phyloP scores from a whole-genome alignment of 805 yeast species.

The Brettanomyces sp. region DNA sequence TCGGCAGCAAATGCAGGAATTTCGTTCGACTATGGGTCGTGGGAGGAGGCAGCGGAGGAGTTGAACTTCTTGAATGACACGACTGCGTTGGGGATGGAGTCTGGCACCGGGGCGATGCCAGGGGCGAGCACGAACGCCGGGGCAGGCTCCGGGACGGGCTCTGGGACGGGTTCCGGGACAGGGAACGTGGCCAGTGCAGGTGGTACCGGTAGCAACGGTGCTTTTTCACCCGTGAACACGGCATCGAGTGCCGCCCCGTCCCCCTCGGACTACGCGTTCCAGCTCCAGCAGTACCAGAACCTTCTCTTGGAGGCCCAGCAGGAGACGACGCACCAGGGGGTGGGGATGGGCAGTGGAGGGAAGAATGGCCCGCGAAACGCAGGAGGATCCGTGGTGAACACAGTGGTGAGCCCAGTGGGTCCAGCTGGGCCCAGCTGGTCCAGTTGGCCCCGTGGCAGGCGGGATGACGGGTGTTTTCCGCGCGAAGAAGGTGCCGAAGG shows the following conservation, averaged over 20 bases:
- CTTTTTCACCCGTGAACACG: constrained; percentile 11
- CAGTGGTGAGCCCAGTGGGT: too few species aligned
- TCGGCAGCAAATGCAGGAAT: not conserved
- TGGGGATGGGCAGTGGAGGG: not conserved
- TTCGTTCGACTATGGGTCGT: constrained; percentile 18
- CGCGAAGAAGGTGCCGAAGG: too few species aligned
- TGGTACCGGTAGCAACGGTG: not conserved
- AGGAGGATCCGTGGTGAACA: not conserved
- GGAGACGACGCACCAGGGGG: not conserved
- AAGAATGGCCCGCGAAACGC: not conserved
- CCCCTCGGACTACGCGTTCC: constrained; percentile 24
- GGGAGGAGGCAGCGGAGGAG: constrained; percentile 22
- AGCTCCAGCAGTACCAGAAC: constrained; percentile 25
- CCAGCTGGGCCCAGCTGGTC: too few species aligned
- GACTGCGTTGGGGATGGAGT: constrained; percentile 5
- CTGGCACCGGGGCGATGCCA: not conserved
- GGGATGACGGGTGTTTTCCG: too few species aligned
- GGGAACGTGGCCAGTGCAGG: not conserved
- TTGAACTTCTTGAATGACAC: constrained; percentile 16
- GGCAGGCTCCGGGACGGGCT: not conserved
- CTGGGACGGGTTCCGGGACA: not conserved
- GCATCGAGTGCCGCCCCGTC: constrained; percentile 15
- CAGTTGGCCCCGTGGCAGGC: too few species aligned
- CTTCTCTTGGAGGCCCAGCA: constrained; percentile 22
- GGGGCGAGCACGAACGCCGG: not conserved